phyloP scores from a whole-genome alignment of 2,329 filamentous ascomycete genomes.

The Endoconidiophora laricicola region DNA sequence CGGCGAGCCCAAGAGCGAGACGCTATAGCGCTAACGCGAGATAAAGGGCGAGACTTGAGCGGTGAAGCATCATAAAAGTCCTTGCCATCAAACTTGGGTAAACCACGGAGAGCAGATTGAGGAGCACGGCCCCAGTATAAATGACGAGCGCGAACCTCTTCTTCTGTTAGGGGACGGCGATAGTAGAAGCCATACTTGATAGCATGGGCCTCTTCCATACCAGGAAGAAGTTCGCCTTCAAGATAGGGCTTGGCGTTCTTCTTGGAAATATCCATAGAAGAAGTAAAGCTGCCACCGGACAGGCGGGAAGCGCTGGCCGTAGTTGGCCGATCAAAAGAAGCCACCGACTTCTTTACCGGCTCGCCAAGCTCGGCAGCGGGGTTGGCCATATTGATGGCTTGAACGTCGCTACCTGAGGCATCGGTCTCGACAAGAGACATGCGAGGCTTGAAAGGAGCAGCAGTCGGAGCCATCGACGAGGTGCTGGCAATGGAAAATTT shows the following conservation, averaged over 20 bases:
- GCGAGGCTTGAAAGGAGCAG: slow-evolving; percentile 9
- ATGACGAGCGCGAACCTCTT: slow-evolving; percentile 40
- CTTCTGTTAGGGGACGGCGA: slow-evolving; percentile 37
- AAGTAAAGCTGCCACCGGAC: neutral
- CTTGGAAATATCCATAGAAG: slow-evolving; percentile 6
- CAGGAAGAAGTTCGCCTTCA: slow-evolving; percentile 32
- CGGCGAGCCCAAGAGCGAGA: slow-evolving; percentile 8
- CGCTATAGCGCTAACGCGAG: neutral
- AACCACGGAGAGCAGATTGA: slow-evolving; percentile 30
- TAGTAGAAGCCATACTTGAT: slow-evolving; percentile 36
- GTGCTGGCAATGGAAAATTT: neutral
- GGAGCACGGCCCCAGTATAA: slow-evolving; percentile 45
- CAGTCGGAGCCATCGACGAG: slow-evolving; percentile 7
- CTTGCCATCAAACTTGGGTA: slow-evolving; percentile 49
- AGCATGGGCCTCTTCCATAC: slow-evolving; percentile 25
- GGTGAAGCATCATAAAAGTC: slow-evolving; percentile 46
- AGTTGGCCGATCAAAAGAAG: neutral
- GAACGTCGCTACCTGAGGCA: too few species aligned
- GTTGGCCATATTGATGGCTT: neutral
- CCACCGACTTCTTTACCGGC: slow-evolving; percentile 1
- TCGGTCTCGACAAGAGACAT: slow-evolving; percentile 4
- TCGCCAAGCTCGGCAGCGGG: slow-evolving; percentile 3
- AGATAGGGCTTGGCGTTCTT: slow-evolving; percentile 30
- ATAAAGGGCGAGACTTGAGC: slow-evolving; percentile 21
- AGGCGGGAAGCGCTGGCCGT: neutral